phyloP scores from a whole-genome alignment of 345 rosid genomes.

The Cochlearia excelsa region DNA sequence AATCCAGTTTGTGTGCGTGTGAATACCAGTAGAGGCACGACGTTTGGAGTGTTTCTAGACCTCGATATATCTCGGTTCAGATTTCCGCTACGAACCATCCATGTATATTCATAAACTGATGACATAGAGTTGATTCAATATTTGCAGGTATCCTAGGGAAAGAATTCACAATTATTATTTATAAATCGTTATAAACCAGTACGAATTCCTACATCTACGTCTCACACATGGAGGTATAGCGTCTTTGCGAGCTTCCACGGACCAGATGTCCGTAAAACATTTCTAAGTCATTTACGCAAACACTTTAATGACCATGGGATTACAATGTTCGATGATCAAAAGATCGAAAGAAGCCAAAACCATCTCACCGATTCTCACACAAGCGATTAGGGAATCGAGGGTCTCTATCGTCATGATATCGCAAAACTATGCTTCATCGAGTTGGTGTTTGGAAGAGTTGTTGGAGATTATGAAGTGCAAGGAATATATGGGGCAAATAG shows the following conservation, averaged over 20 bases:
- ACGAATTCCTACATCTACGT: no score
- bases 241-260: constrained; percentile 20
- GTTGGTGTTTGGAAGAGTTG: constrained; percentile 21
- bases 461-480: constrained; percentile 14
- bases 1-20: no score
- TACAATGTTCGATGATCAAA: neutral
- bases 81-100: no score
- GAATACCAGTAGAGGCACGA: no score
- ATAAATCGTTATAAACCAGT: no score
- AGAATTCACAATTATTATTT: no score
- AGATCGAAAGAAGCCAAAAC: neutral
- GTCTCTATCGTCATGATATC: constrained; percentile 1
- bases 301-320: neutral
- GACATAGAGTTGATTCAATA: no score
- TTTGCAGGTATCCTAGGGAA: no score
- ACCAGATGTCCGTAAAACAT: constrained; percentile 2
- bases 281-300: constrained; percentile 15
- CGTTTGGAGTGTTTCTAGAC: no score
- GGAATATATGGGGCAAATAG: neutral
- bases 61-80: no score
- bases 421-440: constrained; percentile 3
- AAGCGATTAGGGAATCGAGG: constrained; percentile 9
- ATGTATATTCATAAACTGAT: no score
- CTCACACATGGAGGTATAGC: neutral
- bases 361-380: neutral